These are phyloP conservation scores for Fusarium hainanense DNA, from an alignment of 2,329 filamentous ascomycete species.

Conservation along the genomic window DNA sequence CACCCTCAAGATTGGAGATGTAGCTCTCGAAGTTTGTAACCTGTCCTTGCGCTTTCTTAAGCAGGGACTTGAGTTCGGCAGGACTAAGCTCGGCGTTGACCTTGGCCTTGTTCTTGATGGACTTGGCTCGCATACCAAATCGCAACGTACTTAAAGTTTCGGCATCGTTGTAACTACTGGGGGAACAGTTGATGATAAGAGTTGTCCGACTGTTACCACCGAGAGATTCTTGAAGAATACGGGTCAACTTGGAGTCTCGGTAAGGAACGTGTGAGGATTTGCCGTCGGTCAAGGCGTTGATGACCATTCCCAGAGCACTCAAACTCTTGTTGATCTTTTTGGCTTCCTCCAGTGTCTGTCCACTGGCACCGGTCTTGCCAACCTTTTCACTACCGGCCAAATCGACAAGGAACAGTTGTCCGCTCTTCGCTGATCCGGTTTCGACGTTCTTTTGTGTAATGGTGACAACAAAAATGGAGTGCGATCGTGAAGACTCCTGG, in stretches of 20 bases:
- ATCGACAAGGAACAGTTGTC: constrained; percentile 97
- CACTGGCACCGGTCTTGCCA: constrained; percentile 96
- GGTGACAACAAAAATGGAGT: constrained; percentile 97
- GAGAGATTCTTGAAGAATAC: constrained; percentile 95
- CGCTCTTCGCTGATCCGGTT: constrained; percentile 94
- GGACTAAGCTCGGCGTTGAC: constrained; percentile 98
- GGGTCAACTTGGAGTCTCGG: constrained; percentile 96
- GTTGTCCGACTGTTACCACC: constrained; percentile 99
- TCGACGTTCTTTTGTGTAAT: constrained; percentile 98
- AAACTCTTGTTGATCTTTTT: constrained; percentile 99
- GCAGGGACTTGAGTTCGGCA: constrained; percentile 89
- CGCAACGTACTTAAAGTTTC: constrained; percentile 93
- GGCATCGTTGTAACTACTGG: constrained; percentile 96
- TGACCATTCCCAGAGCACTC: constrained; percentile 98
- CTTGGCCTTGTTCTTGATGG: constrained; percentile 99
- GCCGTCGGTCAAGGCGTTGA: constrained; percentile 95
- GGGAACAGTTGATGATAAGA: constrained; percentile 98
- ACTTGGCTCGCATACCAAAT: constrained; percentile 96
- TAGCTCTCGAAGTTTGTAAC: constrained; percentile 90
- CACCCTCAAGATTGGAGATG: constrained; percentile 82
- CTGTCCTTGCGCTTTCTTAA: constrained; percentile 92
- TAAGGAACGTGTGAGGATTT: constrained; percentile 97
- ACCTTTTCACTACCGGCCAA: constrained; percentile 98
- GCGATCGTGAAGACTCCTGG: constrained; percentile 95
- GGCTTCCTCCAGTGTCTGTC: constrained; percentile 95